Conservation (phyloP, 2,329 filamentous ascomycete species). For the Hortaea werneckii region DNA sequence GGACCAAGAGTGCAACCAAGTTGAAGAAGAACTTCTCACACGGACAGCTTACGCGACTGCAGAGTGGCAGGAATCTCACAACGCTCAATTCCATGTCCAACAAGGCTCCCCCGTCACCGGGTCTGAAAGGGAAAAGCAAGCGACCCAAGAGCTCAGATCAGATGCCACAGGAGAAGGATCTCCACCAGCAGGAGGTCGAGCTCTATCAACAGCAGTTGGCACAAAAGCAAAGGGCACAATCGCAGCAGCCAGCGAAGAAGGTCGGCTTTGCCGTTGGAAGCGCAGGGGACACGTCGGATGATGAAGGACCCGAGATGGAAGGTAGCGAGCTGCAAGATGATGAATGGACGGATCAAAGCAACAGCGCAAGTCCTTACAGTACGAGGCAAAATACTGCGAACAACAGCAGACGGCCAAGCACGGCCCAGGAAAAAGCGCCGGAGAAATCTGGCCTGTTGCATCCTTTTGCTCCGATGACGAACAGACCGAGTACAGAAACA, state of each 20-base stretch:
- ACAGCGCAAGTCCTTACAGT: slow-evolving; percentile 26
- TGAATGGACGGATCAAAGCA: slow-evolving; percentile 28
- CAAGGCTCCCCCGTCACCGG: slow-evolving; percentile 17
- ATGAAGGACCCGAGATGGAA: slow-evolving; percentile 19
- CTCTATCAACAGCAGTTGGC: slow-evolving; percentile 12
- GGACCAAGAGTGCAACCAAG: slow-evolving; percentile 21
- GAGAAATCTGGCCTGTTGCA: slow-evolving; percentile 6
- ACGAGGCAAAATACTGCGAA: slow-evolving; percentile 27
- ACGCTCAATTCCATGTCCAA: slow-evolving; percentile 9
- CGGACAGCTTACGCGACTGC: slow-evolving; percentile 34
- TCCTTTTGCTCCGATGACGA: neutral
- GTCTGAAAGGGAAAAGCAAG: slow-evolving; percentile 21
- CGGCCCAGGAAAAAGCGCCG: slow-evolving; percentile 10
- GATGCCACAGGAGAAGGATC: slow-evolving; percentile 15
- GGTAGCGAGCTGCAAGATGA: slow-evolving; percentile 23
- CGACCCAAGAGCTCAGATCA: slow-evolving; percentile 21
- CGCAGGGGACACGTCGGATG: slow-evolving; percentile 16
- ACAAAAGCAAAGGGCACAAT: slow-evolving; percentile 7
- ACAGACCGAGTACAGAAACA: neutral
- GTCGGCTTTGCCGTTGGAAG: slow-evolving; percentile 25
- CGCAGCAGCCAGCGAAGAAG: slow-evolving; percentile 13
- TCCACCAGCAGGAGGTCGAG: slow-evolving; percentile 20
- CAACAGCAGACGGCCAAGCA: slow-evolving; percentile 24
- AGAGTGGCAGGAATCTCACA: slow-evolving; percentile 19
- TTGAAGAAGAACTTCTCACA: slow-evolving; percentile 34